Conservation (phyloP, 208 protist species). For the Porcisia deanei region DNA sequence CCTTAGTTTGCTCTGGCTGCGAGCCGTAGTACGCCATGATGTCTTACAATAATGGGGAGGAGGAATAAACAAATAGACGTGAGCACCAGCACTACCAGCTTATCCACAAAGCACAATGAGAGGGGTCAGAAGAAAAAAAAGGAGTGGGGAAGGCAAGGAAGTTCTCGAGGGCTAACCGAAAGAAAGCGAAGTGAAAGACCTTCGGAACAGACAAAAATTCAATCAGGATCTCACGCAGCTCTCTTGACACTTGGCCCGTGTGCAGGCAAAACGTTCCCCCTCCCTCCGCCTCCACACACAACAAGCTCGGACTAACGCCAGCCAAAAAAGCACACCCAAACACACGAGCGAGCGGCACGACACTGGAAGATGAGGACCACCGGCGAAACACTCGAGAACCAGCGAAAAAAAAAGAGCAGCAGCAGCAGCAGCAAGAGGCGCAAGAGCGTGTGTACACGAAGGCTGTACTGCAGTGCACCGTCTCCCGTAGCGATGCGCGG, state of each 20-base stretch:
- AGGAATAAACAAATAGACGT: not conserved
- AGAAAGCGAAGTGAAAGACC: no score
- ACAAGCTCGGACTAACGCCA: no score
- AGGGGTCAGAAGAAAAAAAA: no score
- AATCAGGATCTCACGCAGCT: no score
- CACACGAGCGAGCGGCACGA: not conserved
- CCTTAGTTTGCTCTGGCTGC: slow-evolving; percentile 37
- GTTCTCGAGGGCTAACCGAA: no score
- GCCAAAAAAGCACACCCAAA: not conserved
- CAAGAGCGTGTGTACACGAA: not conserved
- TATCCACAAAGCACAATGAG: no score
- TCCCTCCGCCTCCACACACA: no score
- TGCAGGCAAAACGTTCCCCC: no score
- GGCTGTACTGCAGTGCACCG: not conserved
- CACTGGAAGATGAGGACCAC: not conserved
- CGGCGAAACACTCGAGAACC: not conserved
- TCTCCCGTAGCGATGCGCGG: not conserved
- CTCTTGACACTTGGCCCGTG: no score
- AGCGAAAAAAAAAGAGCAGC: not conserved
- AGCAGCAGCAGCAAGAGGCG: not conserved
- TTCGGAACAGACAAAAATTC: no score
- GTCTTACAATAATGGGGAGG: not conserved
- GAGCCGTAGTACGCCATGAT: slow-evolving; percentile 45
- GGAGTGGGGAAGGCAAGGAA: no score
- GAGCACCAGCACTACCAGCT: no score